A percentile compares a stretch with the other conserved stretches of the same genome.
phyloP scores from a whole-genome alignment of 2,329 filamentous ascomycete genomes.

The Fusarium sp. region DNA sequence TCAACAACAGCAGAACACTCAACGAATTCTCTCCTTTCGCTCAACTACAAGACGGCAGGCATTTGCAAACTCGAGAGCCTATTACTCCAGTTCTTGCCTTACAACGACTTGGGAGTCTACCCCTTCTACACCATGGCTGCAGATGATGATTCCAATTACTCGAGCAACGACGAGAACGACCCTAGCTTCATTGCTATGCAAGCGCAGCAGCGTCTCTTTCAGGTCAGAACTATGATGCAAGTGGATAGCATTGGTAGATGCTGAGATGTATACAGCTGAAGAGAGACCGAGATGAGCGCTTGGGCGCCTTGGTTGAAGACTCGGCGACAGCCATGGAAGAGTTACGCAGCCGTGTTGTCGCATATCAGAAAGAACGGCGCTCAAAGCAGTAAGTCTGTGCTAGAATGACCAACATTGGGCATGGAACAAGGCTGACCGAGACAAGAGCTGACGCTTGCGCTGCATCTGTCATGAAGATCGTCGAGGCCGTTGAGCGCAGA shows the following conservation, averaged over 20 bases:
- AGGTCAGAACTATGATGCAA: slow-evolving; percentile 24
- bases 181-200: slow-evolving; percentile 38
- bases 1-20: neutral
- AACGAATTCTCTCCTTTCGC: neutral
- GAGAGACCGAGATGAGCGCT: slow-evolving; percentile 44
- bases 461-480: slow-evolving; percentile 29
- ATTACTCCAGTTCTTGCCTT: neutral
- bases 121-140: slow-evolving; percentile 18
- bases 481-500: slow-evolving; percentile 40
- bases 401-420: neutral
- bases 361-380: slow-evolving; percentile 39
- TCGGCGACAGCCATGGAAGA: slow-evolving; percentile 40
- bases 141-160: slow-evolving; percentile 26
- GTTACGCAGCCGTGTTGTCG: slow-evolving; percentile 37
- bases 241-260: neutral
- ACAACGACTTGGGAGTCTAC: neutral
- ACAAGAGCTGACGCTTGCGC: slow-evolving; percentile 32
- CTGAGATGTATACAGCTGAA: slow-evolving; percentile 44
- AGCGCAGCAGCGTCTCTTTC: slow-evolving; percentile 44
- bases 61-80: neutral
- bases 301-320: slow-evolving; percentile 40
- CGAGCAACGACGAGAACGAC: slow-evolving; percentile 36
- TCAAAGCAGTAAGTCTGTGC: slow-evolving; percentile 36
- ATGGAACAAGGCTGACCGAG: neutral
- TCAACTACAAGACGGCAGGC: neutral